A percentile compares a stretch with the other conserved stretches of the same genome.
phyloP scores from a whole-genome alignment of 352 stramenopile species.

The Globisporangium radiosum region DNA sequence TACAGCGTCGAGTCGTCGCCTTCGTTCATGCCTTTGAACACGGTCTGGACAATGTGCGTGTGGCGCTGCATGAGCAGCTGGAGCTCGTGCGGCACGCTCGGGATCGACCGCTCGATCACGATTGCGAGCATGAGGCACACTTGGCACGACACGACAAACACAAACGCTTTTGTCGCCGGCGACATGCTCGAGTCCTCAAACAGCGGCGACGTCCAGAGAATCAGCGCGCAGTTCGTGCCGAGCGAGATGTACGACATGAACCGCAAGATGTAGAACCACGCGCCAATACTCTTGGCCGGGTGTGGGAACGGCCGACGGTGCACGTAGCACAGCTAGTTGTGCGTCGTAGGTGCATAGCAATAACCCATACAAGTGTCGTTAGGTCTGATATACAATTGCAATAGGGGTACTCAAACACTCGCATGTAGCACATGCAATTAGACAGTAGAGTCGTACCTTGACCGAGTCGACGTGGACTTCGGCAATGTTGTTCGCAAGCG shows the following conservation, averaged over 20 bases:
- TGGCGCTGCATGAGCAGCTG: conserved; percentile 47
- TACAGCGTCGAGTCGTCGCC: conserved; percentile 62
- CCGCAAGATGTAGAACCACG: conserved; percentile 87
- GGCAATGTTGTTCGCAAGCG: conserved; percentile 86
- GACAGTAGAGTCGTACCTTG: conserved; percentile 37
- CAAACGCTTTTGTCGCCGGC: conserved; percentile 42
- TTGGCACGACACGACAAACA: conserved; percentile 66
- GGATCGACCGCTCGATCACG: conserved; percentile 51
- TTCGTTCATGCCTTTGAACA: conserved; percentile 69
- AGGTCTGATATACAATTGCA: neutral
- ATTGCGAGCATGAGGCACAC: conserved; percentile 62
- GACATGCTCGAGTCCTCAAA: conserved; percentile 33
- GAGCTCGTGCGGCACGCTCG: conserved; percentile 52
- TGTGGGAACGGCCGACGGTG: conserved; percentile 74
- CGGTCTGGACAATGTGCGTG: conserved; percentile 68
- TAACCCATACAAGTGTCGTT: neutral
- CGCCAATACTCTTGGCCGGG: conserved; percentile 85
- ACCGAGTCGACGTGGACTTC: conserved; percentile 88
- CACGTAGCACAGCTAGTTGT: conserved; percentile 45
- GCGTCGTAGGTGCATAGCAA: neutral
- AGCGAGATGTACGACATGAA: conserved; percentile 79
- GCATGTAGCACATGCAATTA: neutral
- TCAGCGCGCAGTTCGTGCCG: conserved; percentile 70
- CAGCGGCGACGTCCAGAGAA: conserved; percentile 78
- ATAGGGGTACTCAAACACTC: neutral